Base-by-base conservation (phyloP, 306 rosid genomes). In the Cicer bijugum region DNA sequence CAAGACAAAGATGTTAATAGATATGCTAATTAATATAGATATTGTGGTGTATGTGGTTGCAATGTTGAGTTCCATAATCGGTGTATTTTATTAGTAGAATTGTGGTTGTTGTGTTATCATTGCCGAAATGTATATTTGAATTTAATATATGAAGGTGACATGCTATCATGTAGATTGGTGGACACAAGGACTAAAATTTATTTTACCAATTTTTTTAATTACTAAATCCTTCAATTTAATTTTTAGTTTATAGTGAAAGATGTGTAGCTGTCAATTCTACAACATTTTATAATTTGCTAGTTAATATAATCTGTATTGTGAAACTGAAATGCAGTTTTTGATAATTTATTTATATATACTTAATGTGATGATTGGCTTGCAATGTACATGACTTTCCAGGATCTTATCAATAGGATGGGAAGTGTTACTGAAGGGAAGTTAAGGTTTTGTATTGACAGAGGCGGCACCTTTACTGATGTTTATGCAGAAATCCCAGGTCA, bases 381-480 rank as follows among this genome's bases (percentile, higher is more conserved):
- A 60, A 33, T 50, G 6, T 12, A 8, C 15, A 15, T 43, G 76
- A 61, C 39, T 47, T 80, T 60, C 60, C 75, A 81, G 84, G 74
- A 57, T 8, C 52, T 69, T 51, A 2, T 75, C 20, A 8, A 70
- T 16, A 64, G 74, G 72, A 83, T 83, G 86, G 79, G 83, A 14
- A 83, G 78, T 79, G 77, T 59, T 46, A 11, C 38, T 7, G 81
- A 73, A 82, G 86, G 82, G 61, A 91, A 88, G 66, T 81, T 93
- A 69, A 87, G 92, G 77, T 91, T 93, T 80, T 91, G 98, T 80
- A 91, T 91, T 33, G 98, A 93, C 67, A 86, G 97, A 85, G 98
- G 98, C 5, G 98, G 98, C 53, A 93, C 98, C 3, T 91, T 93
- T 81, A 91, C 96, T 40, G 98, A 93, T 81, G 91, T 93, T 35